Percentiles rank a stretch among this genome's conserved stretches.
phyloP scores from a whole-genome alignment of 2,329 filamentous ascomycete species.

The Cytospora leucostoma region DNA sequence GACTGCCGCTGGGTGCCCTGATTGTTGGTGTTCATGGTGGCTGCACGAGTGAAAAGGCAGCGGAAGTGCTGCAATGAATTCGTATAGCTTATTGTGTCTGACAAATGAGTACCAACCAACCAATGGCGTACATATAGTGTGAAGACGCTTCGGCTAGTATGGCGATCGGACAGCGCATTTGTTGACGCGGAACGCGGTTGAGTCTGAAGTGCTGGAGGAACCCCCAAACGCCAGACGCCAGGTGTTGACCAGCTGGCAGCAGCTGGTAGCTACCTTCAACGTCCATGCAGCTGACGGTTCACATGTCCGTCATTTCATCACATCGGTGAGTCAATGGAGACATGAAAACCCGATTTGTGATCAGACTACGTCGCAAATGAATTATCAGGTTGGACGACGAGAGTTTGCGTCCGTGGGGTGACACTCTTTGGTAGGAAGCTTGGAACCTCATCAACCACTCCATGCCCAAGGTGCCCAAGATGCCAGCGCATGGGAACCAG shows the following conservation, averaged over 20 bases:
- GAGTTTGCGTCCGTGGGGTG: no score
- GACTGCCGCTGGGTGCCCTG: conserved; percentile 38
- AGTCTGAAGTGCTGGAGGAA: neutral
- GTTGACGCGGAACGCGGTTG: neutral
- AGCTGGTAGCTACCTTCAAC: neutral
- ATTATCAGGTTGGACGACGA: no score
- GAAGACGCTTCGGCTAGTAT: neutral
- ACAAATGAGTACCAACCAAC: neutral
- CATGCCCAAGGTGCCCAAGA: no score
- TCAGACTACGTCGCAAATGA: no score
- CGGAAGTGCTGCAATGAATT: neutral
- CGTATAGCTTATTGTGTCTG: neutral
- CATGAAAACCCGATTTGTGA: no score
- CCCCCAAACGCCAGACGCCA: neutral
- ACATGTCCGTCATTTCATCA: no score
- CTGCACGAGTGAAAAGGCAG: conserved; percentile 26
- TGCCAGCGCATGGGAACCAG: no score
- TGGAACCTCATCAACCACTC: no score
- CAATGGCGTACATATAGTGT: conserved; percentile 7
- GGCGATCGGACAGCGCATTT: conserved; percentile 5
- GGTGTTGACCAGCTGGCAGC: neutral
- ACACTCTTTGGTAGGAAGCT: no score
- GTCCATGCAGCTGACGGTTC: no score
- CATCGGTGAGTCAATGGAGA: no score
- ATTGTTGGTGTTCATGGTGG: conserved; percentile 33